These are phyloP conservation scores for Phytopythium kandeliae DNA, from an alignment of 352 stramenopile species.

Conservation along the genomic window DNA sequence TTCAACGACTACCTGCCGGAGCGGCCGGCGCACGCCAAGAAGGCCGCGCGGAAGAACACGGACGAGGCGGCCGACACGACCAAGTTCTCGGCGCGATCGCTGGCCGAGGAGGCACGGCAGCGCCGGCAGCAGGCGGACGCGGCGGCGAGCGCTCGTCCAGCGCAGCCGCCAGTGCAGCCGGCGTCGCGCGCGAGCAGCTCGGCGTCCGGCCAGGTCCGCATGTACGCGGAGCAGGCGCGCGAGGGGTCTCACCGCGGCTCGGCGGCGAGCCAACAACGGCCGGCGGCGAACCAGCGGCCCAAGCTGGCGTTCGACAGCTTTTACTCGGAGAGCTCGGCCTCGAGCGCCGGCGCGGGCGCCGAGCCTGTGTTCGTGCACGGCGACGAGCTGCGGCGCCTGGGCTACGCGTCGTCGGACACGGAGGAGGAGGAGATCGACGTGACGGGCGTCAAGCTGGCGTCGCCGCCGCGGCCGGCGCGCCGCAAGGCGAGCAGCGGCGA, in stretches of 20 bases:
- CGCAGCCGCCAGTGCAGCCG: too few relatives aligned
- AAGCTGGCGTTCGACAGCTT: conserved; percentile 32
- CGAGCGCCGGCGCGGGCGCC: conserved; percentile 17
- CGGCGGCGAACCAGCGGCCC: not conserved
- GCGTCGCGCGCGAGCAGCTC: not conserved
- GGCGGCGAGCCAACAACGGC: too few relatives aligned
- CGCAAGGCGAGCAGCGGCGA: conserved; percentile 37
- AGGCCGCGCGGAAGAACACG: conserved; percentile 27
- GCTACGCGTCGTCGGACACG: conserved; percentile 28
- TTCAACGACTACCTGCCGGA: conserved; percentile 73
- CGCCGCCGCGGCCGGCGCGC: conserved; percentile 9
- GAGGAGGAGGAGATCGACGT: conserved; percentile 72
- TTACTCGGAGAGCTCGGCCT: conserved; percentile 21
- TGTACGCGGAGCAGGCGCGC: conserved; percentile 11
- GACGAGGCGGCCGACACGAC: conserved; percentile 20
- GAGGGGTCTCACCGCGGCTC: too few relatives aligned
- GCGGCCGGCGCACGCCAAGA: conserved; percentile 40
- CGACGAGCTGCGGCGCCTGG: conserved; percentile 24
- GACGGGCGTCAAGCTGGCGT: conserved; percentile 49
- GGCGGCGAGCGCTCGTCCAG: too few relatives aligned
- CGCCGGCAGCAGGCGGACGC: conserved; percentile 8
- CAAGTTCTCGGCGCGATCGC: conserved; percentile 35
- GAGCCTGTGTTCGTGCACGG: conserved; percentile 27
- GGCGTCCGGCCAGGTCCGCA: conserved; percentile 12
- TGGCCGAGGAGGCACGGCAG: conserved; percentile 14